Evolutionary conservation across 164 flowering plant species (phyloP).

Genomic region (Amborella trichopoda): DNA sequence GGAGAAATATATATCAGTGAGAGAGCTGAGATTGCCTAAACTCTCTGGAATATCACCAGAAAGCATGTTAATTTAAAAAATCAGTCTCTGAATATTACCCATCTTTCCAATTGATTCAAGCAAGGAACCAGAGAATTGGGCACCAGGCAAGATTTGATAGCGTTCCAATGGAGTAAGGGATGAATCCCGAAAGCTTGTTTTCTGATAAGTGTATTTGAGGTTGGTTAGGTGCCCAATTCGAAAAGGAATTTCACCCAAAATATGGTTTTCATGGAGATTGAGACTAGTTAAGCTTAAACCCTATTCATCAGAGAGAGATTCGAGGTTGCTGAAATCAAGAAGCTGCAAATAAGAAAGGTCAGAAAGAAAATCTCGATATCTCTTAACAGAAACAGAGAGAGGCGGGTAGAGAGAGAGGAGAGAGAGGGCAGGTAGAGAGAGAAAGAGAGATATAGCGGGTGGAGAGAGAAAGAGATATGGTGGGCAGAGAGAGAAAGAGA

Average conservation of each 20-base stretch:
- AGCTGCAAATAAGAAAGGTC: conserved; percentile 30
- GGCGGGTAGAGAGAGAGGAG: too few relatives aligned
- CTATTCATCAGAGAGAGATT: conserved; percentile 27
- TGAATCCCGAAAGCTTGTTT: conserved; percentile 34
- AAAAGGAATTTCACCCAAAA: conserved; percentile 37
- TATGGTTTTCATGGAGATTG: conserved; percentile 28
- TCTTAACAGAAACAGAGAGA: too few relatives aligned
- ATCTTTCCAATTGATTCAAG: conserved; percentile 44
- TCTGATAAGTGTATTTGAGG: conserved; percentile 27
- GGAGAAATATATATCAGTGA: conserved; percentile 34
- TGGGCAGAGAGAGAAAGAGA: too few relatives aligned
- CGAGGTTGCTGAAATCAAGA: conserved; percentile 51
- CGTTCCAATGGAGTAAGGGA: conserved; percentile 37
- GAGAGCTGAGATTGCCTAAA: conserved; percentile 31
- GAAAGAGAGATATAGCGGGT: too few relatives aligned
- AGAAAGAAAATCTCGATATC: conserved; percentile 26
- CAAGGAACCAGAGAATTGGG: conserved; percentile 33
- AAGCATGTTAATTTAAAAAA: conserved; percentile 41
- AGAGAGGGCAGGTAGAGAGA: too few relatives aligned
- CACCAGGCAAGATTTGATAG: conserved; percentile 29
- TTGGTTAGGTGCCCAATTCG: conserved; percentile 31
- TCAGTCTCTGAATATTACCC: conserved; percentile 25
- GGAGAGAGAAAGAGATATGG: too few relatives aligned
- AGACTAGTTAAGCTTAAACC: conserved; percentile 18
- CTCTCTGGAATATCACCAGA: conserved; percentile 37